Percentiles rank a stretch among this genome's conserved stretches.
phyloP scores from a whole-genome alignment of 345 rosid species.

The Luvunga scandens region DNA sequence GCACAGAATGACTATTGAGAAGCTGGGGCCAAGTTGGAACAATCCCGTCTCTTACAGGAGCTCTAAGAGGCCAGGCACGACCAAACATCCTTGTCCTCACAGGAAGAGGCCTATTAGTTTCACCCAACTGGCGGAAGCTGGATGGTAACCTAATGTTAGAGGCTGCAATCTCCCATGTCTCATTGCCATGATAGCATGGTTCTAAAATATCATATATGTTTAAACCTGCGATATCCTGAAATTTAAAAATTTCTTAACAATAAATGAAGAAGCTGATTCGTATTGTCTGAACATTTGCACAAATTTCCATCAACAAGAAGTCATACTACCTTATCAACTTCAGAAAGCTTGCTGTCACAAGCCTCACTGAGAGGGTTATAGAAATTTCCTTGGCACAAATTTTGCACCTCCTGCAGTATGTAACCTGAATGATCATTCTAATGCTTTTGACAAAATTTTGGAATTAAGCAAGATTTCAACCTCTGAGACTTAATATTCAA shows the following conservation, averaged over 20 bases:
- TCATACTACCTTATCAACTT: slow-evolving; percentile 52
- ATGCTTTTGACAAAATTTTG: neutral
- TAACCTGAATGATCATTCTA: slow-evolving; percentile 8
- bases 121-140: slow-evolving; percentile 59
- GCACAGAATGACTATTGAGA: slow-evolving; percentile 30
- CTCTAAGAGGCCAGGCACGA: slow-evolving; percentile 88
- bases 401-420: slow-evolving; percentile 53
- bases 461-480: neutral
- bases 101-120: slow-evolving; percentile 60
- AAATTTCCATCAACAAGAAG: slow-evolving; percentile 11
- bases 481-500: neutral
- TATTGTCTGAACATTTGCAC: neutral
- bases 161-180: slow-evolving; percentile 9
- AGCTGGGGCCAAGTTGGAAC: slow-evolving; percentile 91
- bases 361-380: slow-evolving; percentile 23
- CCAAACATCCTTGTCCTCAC: slow-evolving; percentile 86
- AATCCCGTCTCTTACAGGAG: slow-evolving; percentile 73
- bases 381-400: slow-evolving; percentile 56
- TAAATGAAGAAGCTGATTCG: slow-evolving; percentile 1
- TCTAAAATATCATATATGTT: slow-evolving; percentile 85
- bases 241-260: slow-evolving; percentile 13
- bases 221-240: slow-evolving; percentile 47
- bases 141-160: slow-evolving; percentile 50
- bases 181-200: slow-evolving; percentile 63
- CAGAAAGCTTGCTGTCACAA: slow-evolving; percentile 34